These are phyloP conservation scores for thale cress (Arabidopsis thaliana) DNA, from an alignment of 345 rosid species.

Conservation along the genomic window DNA sequence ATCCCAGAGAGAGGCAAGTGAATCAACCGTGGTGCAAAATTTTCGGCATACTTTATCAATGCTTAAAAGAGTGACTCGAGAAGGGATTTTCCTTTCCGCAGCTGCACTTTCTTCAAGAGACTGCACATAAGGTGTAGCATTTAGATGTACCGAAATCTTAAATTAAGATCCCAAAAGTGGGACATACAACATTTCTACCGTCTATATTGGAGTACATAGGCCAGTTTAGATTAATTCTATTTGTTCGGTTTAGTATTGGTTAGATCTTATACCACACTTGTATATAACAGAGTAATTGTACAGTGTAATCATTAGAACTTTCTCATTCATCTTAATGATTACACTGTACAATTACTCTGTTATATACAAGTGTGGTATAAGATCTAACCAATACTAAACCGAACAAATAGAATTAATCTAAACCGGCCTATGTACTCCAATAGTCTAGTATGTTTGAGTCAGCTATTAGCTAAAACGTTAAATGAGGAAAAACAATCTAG, in stretches of 20 bases:
- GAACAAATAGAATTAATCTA: too few species aligned
- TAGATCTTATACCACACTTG: too few species aligned
- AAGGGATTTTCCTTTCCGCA: constrained; percentile 53
- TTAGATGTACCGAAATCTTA: constrained; percentile 25
- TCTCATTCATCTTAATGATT: too few species aligned
- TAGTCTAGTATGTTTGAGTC: background rate
- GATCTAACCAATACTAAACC: too few species aligned
- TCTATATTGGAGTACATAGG: too few species aligned
- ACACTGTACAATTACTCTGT: too few species aligned
- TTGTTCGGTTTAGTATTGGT: too few species aligned
- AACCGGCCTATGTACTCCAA: too few species aligned
- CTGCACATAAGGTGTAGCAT: constrained; percentile 49
- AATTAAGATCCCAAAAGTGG: constrained; percentile 5
- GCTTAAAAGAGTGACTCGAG: constrained; percentile 56
- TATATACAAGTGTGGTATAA: too few species aligned
- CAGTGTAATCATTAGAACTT: too few species aligned
- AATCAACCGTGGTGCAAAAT: constrained; percentile 51
- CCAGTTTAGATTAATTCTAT: too few species aligned
- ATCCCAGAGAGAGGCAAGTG: constrained; percentile 55
- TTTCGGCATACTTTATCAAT: constrained; percentile 56
- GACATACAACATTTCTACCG: constrained; percentile 23
- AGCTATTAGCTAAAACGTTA: constrained; percentile 21
- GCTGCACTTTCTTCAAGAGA: constrained; percentile 48
- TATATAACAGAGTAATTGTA: too few species aligned
- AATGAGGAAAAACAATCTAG: constrained; percentile 21